Evolutionary conservation across 208 protist genomes (phyloP).

Genomic region (Crithidia thermophila): DNA sequence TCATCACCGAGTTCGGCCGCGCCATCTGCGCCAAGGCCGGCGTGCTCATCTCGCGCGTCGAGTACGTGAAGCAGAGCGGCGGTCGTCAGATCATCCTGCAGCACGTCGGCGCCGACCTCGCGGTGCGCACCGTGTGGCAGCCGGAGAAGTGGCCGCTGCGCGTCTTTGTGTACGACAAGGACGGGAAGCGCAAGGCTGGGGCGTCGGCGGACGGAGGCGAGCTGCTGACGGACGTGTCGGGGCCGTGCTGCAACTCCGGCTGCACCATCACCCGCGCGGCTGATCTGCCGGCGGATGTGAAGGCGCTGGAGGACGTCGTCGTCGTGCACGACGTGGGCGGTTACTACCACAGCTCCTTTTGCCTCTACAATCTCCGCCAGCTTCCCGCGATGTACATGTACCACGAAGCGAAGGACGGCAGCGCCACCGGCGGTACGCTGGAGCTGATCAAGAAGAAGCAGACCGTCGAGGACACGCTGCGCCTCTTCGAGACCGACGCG

Average conservation of each 20-base stretch:
- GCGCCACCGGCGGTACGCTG: constrained; percentile 2
- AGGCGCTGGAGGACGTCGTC: constrained; percentile 44
- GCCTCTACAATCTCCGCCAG: constrained; percentile 66
- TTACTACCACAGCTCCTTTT: constrained; percentile 73
- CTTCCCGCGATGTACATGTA: constrained; percentile 57
- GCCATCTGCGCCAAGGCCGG: constrained; percentile 59
- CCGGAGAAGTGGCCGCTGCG: constrained; percentile 76
- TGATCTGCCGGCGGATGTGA: constrained; percentile 29
- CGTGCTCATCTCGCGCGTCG: constrained; percentile 58
- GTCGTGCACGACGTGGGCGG: constrained; percentile 71
- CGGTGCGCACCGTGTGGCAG: constrained; percentile 71
- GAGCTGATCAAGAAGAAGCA: constrained; percentile 38
- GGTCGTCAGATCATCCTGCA: constrained; percentile 54
- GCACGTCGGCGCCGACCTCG: constrained; percentile 71
- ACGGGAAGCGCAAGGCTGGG: constrained; percentile 16
- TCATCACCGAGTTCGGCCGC: constrained; percentile 77
- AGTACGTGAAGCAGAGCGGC: constrained; percentile 66
- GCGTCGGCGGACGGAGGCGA: neutral
- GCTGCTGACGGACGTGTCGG: constrained; percentile 50
- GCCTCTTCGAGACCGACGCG: constrained; percentile 36
- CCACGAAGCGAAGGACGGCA: constrained; percentile 18
- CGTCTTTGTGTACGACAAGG: constrained; percentile 42
- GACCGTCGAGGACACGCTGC: constrained; percentile 45
- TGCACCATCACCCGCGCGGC: constrained; percentile 46
- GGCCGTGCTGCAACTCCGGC: constrained; percentile 72